Evolutionary conservation across 768 basidiomycete species (phyloP), one percentile per base, ranked within the genome.

Genomic region (Pisolithus marmoratus): DNA sequence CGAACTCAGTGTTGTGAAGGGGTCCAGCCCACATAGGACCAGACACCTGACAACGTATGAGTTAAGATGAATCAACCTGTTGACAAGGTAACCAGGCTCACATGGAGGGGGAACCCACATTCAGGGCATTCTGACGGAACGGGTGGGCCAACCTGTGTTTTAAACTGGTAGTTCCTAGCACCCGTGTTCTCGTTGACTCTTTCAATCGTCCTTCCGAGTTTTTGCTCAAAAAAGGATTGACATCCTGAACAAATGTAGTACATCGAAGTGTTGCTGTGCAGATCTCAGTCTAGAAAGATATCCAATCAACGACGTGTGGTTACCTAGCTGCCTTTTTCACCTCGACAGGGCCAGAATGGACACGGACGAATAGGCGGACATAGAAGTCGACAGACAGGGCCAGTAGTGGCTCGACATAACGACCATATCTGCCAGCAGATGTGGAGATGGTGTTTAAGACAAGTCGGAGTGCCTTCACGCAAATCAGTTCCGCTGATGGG

Each of bases 381-480:
- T 99, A 99, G 67, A 98, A 99, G 61, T 99, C 96, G 62, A 99
- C 95, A 15, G 92, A 95, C 29, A 99, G 74, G 0, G 88, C 94
- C 4, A 96, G 69, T 7, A 96, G 71, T 9, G 96, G 96, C 58
- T 87, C 80, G 54, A 99, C 91, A 63, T 85, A 89, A 38, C 93
- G 84, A 4, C 96, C 95, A 63, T 98, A 98, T 61, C 94, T 80
- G 22, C 87, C 81, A 2, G 96, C 96, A 3, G 93, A 85, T 1
- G 85, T 86, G 1, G 94, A 87, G 42, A 97, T 70, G 0, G 88
- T 74, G 64, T 94, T 81, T 6, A 99, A 77, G n/a, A 98, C 85
- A 2, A 99, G 78, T 19, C 96, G 85, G 24, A 99, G 81, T 22
- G 92, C 90, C 90, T 94, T 59, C 31, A 43, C 9, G 27, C 36